phyloP scores from a whole-genome alignment of 2,329 filamentous ascomycete genomes.

The Microdochium bolleyi region DNA sequence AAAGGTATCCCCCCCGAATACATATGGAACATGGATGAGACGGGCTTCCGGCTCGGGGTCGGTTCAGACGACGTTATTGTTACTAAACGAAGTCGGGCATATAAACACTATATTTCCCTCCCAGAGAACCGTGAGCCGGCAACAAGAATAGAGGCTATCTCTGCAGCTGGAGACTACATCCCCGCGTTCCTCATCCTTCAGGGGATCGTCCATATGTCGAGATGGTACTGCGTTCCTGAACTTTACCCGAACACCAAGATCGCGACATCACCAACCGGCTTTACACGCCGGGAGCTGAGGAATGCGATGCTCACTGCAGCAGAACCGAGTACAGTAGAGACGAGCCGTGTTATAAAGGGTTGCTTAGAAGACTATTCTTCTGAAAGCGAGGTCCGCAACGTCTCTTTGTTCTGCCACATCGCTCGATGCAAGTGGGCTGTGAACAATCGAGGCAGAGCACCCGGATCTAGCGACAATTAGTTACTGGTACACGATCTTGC shows the following conservation, averaged over 20 bases:
- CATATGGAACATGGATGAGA: slow-evolving; percentile 5
- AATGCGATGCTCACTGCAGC: too few species aligned
- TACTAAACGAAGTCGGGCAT: slow-evolving; percentile 1
- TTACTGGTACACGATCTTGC: too few species aligned
- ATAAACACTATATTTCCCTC: background rate
- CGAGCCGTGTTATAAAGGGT: too few species aligned
- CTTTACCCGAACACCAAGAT: slow-evolving; percentile 2
- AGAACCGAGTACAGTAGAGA: too few species aligned
- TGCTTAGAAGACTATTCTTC: too few species aligned
- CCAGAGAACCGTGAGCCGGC: slow-evolving; percentile 6
- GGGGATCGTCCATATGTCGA: slow-evolving; percentile 2
- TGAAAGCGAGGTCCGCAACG: too few species aligned
- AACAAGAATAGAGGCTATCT: slow-evolving; percentile 5
- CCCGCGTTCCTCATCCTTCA: slow-evolving; percentile 5
- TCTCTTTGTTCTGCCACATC: too few species aligned
- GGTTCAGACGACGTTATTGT: slow-evolving; percentile 1
- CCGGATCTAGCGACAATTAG: too few species aligned
- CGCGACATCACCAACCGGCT: background rate
- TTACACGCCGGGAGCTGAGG: too few species aligned
- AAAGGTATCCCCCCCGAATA: background rate
- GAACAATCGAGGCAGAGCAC: too few species aligned
- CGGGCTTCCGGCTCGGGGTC: slow-evolving; percentile 2
- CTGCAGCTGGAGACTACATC: slow-evolving; percentile 1
- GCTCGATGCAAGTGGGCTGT: too few species aligned
- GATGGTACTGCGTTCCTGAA: background rate